Conservation (phyloP, 2,329 filamentous ascomycete genomes). For the Monilinia vaccinii-corymbosi region DNA sequence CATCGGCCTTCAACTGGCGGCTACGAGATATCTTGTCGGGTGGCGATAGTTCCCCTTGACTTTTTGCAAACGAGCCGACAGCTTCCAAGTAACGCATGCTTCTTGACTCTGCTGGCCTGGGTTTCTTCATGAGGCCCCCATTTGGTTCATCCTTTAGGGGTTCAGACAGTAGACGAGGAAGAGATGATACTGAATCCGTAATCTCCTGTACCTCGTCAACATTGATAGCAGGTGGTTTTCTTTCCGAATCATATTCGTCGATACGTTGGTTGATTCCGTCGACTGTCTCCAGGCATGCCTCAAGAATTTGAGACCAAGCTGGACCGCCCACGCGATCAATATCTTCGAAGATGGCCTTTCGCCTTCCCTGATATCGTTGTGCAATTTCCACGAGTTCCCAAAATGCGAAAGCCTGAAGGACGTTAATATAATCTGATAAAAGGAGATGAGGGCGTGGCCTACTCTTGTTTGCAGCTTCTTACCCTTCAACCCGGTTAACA, state of each 20-base stretch:
- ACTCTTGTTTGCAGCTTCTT: slow-evolving; percentile 72
- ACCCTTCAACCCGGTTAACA: slow-evolving; percentile 73
- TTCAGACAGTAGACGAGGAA: slow-evolving; percentile 22
- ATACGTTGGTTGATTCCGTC: slow-evolving; percentile 60
- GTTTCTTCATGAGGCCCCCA: slow-evolving; percentile 24
- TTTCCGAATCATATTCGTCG: slow-evolving; percentile 38
- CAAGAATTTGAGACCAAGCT: slow-evolving; percentile 72
- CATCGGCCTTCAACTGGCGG: not conserved
- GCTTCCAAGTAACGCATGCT: slow-evolving; percentile 15
- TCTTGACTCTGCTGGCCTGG: slow-evolving; percentile 15
- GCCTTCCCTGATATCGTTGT: slow-evolving; percentile 57
- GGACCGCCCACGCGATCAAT: slow-evolving; percentile 74
- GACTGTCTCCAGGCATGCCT: slow-evolving; percentile 60
- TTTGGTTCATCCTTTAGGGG: slow-evolving; percentile 21
- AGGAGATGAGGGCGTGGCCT: slow-evolving; percentile 22
- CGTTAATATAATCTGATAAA: slow-evolving; percentile 14
- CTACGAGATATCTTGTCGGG: slow-evolving; percentile 8
- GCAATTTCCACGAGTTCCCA: slow-evolving; percentile 85
- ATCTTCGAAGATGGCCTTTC: slow-evolving; percentile 77
- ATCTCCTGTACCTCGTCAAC: slow-evolving; percentile 21
- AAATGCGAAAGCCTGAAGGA: slow-evolving; percentile 65
- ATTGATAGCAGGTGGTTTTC: slow-evolving; percentile 30
- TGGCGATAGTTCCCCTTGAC: slow-evolving; percentile 23
- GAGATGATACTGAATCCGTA: slow-evolving; percentile 13
- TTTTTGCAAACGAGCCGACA: slow-evolving; percentile 24